Percentiles rank a stretch among this genome's conserved stretches.
Conservation (phyloP, 495 filamentous ascomycete species). For the Talaromyces wortmannii region DNA sequence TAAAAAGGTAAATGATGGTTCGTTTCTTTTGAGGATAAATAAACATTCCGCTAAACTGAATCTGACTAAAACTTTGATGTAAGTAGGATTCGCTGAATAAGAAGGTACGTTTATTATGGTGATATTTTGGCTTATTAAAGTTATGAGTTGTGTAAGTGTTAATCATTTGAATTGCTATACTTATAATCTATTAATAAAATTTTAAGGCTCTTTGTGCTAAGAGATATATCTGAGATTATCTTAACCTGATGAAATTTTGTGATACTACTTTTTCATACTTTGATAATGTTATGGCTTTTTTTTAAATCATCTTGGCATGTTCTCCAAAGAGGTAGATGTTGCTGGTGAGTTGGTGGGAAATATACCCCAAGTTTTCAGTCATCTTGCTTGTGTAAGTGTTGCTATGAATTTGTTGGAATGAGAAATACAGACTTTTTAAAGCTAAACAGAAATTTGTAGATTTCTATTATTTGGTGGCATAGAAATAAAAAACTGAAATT, state of each 20-base stretch:
- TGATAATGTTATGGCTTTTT: slow-evolving; percentile 70
- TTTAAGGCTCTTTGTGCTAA: slow-evolving; percentile 11
- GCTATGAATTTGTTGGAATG: slow-evolving; percentile 52
- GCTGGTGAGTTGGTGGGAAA: slow-evolving; percentile 68
- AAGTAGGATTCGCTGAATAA: slow-evolving; percentile 55
- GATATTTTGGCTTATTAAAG: slow-evolving; percentile 71
- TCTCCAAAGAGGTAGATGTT: slow-evolving; percentile 67
- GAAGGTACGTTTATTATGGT: slow-evolving; percentile 73
- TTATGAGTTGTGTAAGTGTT: slow-evolving; percentile 52
- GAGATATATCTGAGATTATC: slow-evolving; percentile 48
- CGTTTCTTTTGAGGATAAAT: slow-evolving; percentile 6
- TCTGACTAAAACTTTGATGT: neutral
- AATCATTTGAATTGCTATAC: neutral
- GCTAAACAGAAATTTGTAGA: too few relatives aligned
- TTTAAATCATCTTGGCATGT: slow-evolving; percentile 67
- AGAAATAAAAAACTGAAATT: too few relatives aligned
- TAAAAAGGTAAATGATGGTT: slow-evolving; percentile 56
- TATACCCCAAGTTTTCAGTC: slow-evolving; percentile 67
- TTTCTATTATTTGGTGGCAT: too few relatives aligned
- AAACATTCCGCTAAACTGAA: neutral
- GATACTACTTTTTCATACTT: slow-evolving; percentile 58
- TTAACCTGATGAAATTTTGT: slow-evolving; percentile 37
- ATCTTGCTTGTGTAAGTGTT: slow-evolving; percentile 62
- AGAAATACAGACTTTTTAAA: neutral
- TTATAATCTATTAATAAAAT: neutral